Evolutionary conservation across 148 eudicot species (phyloP).

Genomic region (Rhododendron henanense): DNA sequence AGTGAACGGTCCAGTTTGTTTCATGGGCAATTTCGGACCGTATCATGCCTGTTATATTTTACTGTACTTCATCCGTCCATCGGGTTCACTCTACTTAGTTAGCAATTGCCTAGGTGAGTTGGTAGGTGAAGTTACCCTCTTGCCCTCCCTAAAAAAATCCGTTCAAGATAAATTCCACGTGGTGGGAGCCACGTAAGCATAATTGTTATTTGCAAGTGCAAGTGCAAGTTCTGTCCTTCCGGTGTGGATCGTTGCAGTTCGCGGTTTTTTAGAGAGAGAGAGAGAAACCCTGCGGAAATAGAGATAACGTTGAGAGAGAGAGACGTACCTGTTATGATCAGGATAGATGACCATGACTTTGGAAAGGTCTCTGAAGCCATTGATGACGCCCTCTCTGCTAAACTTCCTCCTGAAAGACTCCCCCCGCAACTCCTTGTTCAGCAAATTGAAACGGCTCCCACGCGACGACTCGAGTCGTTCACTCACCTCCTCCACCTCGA

Average conservation of each 20-base stretch:
- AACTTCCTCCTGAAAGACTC: constrained; percentile 25
- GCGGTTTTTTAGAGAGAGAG: background rate
- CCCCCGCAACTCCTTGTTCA: constrained; percentile 42
- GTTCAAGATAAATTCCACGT: background rate
- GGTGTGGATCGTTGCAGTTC: background rate
- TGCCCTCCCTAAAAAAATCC: too few relatives aligned
- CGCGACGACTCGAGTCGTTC: constrained; percentile 41
- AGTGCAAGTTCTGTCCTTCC: too few relatives aligned
- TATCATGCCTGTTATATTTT: too few relatives aligned
- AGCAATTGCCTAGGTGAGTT: too few relatives aligned
- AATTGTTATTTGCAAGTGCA: background rate
- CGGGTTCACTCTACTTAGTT: background rate
- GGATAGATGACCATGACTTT: constrained; percentile 50
- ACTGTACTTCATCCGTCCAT: background rate
- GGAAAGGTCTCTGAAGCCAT: constrained; percentile 50
- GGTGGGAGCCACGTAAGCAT: background rate
- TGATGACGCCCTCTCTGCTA: constrained; percentile 43
- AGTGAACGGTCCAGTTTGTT: too few relatives aligned
- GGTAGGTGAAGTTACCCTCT: too few relatives aligned
- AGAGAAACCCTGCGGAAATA: background rate
- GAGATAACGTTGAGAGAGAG: background rate
- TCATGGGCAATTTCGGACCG: too few relatives aligned
- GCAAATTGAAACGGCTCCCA: constrained; percentile 43
- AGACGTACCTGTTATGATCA: constrained; percentile 41
- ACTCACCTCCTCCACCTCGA: constrained; percentile 37